Conservation (phyloP, 1,139 yeast genomes). For the Debaryomyces fabryi region DNA sequence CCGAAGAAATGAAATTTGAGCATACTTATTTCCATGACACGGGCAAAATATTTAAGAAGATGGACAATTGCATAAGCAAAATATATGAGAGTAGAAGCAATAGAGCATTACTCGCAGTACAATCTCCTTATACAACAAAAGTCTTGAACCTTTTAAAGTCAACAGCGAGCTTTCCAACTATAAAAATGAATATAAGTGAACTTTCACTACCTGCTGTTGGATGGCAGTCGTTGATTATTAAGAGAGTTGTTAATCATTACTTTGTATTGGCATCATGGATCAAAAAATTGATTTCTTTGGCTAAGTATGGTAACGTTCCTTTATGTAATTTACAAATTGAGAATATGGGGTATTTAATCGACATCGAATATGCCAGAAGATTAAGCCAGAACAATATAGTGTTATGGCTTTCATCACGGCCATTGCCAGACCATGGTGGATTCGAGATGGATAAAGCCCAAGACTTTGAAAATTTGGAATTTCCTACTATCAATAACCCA, state of each 20-base stretch:
- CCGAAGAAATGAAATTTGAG: constrained; percentile 54
- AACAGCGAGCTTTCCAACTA: constrained; percentile 62
- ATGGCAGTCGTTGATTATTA: constrained; percentile 79
- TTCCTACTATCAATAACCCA: constrained; percentile 76
- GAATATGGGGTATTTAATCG: constrained; percentile 78
- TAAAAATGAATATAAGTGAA: constrained; percentile 60
- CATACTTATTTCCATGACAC: constrained; percentile 51
- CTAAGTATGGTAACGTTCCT: constrained; percentile 81
- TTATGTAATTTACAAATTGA: constrained; percentile 80
- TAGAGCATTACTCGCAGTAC: constrained; percentile 67
- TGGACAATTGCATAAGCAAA: constrained; percentile 56
- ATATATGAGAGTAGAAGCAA: constrained; percentile 71
- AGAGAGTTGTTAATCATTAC: constrained; percentile 69
- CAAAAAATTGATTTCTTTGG: constrained; percentile 61
- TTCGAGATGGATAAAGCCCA: constrained; percentile 60
- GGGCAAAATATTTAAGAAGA: constrained; percentile 52
- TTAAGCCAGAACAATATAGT: constrained; percentile 67
- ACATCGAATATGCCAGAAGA: constrained; percentile 82
- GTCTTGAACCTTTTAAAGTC: constrained; percentile 47
- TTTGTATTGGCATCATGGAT: constrained; percentile 78
- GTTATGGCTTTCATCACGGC: constrained; percentile 90
- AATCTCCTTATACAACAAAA: constrained; percentile 64
- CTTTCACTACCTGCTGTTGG: constrained; percentile 73
- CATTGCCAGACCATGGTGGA: constrained; percentile 88
- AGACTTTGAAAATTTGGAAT: constrained; percentile 62